A percentile compares a stretch with the other conserved stretches of the same genome.
Conservation (phyloP, 768 basidiomycete genomes). For the Trametopsis cervina region DNA sequence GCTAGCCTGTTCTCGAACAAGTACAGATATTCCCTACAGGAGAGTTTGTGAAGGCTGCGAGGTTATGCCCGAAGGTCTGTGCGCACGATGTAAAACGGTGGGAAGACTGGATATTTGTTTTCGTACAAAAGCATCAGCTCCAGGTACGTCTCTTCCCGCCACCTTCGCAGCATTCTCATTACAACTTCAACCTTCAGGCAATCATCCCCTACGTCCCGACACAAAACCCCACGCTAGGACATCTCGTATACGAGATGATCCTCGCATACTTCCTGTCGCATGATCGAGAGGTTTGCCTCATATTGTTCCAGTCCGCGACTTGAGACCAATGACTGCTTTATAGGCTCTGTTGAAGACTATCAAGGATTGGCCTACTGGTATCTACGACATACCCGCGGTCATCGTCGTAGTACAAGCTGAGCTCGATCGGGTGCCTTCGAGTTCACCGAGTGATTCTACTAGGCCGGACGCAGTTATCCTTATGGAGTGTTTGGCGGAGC, state of each 20-base stretch:
- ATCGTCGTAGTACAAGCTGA: conserved; percentile 85
- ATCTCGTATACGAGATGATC: conserved; percentile 92
- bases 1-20: neutral
- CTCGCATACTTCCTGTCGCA: conserved; percentile 78
- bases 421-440: conserved; percentile 55
- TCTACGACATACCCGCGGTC: conserved; percentile 84
- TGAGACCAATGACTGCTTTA: neutral
- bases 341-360: conserved; percentile 76
- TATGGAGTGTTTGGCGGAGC: conserved; percentile 93
- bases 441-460: conserved; percentile 36
- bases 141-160: conserved; percentile 44
- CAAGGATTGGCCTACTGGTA: conserved; percentile 82
- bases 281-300: conserved; percentile 53
- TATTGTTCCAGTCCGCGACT: too few relatives aligned
- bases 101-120: conserved; percentile 94
- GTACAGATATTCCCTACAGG: conserved; percentile 28
- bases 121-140: conserved; percentile 74
- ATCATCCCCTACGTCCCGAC: conserved; percentile 91
- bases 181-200: too few relatives aligned
- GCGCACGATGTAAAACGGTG: conserved; percentile 74
- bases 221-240: conserved; percentile 68
- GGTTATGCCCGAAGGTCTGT: conserved; percentile 79
- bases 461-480: conserved; percentile 51
- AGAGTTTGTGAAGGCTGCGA: conserved; percentile 73
- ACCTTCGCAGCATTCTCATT: neutral